Conservation (phyloP, 2,329 filamentous ascomycete species). For the Pyricularia grisea region DNA sequence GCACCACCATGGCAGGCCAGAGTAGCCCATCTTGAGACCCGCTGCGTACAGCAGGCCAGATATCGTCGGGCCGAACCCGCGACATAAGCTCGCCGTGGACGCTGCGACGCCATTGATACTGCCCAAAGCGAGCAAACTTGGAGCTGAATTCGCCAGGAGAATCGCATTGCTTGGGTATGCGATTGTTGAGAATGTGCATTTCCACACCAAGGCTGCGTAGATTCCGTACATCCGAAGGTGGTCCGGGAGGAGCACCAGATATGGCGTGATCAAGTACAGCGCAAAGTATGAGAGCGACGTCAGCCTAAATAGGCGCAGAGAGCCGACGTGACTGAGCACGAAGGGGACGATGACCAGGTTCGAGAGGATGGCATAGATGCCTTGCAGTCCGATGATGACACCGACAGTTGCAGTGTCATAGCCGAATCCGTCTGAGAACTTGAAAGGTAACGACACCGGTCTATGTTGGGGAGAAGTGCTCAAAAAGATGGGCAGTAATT, state of each 20-base stretch:
- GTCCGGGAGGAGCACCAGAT: conserved; percentile 74
- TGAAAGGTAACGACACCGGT: conserved; percentile 63
- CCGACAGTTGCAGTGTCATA: conserved; percentile 79
- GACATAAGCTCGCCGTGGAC: conserved; percentile 79
- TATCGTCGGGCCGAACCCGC: conserved; percentile 80
- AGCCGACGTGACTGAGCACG: conserved; percentile 65
- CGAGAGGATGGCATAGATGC: conserved; percentile 78
- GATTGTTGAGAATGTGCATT: conserved; percentile 86
- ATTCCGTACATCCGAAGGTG: conserved; percentile 63
- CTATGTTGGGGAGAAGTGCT: conserved; percentile 52
- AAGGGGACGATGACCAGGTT: conserved; percentile 79
- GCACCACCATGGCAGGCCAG: conserved; percentile 89
- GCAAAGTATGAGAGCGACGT: conserved; percentile 76
- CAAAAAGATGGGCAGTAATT: conserved; percentile 85
- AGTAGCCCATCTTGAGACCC: conserved; percentile 72
- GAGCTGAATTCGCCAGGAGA: conserved; percentile 79
- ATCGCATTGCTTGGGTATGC: conserved; percentile 88
- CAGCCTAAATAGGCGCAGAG: conserved; percentile 71
- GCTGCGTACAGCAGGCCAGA: conserved; percentile 78
- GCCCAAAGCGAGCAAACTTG: conserved; percentile 74
- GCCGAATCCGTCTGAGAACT: conserved; percentile 79
- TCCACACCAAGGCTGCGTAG: conserved; percentile 73
- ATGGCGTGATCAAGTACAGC: conserved; percentile 81
- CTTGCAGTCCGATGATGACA: conserved; percentile 79
- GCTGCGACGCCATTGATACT: conserved; percentile 89